Percentiles rank a stretch among this genome's conserved stretches.
phyloP scores from a whole-genome alignment of 139 green algal species.

The Chlorella vulgaris region DNA sequence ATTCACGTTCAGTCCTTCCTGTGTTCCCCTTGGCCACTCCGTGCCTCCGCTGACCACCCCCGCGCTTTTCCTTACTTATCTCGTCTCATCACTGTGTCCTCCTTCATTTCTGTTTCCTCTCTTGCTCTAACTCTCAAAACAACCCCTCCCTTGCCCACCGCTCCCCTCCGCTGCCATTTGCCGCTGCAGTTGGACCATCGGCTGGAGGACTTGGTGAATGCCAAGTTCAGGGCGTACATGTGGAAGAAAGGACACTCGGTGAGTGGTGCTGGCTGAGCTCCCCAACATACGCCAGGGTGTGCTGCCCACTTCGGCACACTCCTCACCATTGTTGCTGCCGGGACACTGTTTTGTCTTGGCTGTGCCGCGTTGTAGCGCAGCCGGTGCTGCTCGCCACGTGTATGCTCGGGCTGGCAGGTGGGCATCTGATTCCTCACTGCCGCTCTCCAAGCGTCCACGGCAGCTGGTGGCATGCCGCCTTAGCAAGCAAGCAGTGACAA shows the following conservation, averaged over 20 bases:
- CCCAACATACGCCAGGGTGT: too few species aligned
- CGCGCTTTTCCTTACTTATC: neutral
- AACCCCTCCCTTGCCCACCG: neutral
- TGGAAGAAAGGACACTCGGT: conserved; percentile 52
- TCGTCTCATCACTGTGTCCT: too few species aligned
- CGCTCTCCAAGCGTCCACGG: too few species aligned
- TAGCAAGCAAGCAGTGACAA: too few species aligned
- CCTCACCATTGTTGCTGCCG: too few species aligned
- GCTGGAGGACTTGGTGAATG: conserved; percentile 37
- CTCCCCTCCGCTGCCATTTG: neutral
- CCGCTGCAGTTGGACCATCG: conserved; percentile 25
- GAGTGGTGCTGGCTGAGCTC: neutral
- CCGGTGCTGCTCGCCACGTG: too few species aligned
- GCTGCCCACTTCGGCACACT: neutral
- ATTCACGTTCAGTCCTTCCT: neutral
- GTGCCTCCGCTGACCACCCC: neutral
- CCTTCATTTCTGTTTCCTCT: neutral
- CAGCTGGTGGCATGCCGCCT: too few species aligned
- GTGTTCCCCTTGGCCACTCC: neutral
- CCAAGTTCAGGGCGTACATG: conserved; percentile 49
- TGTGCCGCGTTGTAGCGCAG: too few species aligned
- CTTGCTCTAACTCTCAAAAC: neutral
- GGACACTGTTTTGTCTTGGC: too few species aligned
- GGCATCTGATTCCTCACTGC: too few species aligned
- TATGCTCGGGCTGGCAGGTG: too few species aligned